Evolutionary conservation across 2,329 filamentous ascomycete species (phyloP), one percentile per base, ranked within the genome.

Genomic region (Fusarium clavum): DNA sequence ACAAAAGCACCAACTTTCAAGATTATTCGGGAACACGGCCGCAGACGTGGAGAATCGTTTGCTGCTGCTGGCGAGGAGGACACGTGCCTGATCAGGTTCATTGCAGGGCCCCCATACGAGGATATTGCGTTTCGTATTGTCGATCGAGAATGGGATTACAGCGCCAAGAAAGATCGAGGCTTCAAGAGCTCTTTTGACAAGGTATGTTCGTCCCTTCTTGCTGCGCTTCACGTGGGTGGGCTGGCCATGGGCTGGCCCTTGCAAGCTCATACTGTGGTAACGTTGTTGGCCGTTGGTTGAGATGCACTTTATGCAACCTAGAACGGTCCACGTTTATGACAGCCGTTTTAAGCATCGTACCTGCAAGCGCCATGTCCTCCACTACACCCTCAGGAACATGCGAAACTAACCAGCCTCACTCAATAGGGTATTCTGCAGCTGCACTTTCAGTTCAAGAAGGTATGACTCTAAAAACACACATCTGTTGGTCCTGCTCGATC

Each of bases 381-480:
- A 30, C 57, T 60, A 55, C 29, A 70, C 43, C 20, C 45, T 41
- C 45, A 68, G 49, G 60, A 67, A 60, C 44, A 29, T 41, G 49
- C 49, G 16, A 29, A 65, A 56, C 69, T 75, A 67, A 75, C 57
- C 29, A 73, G 61, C 63, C 64, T 70, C 52, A 52, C 49, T 72
- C 62, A 64, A 71, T 77, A 97, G 93, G 95, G 95, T 56, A 97
- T 98, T 75, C 84, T 99, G 61, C 94, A 98, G 82, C 87, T 99
- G 62, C 95, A 98, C 79, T 99, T 99, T 80, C 94, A 98, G 80
- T 98, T 98, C 86, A 99, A 98, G 81, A 97, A 97, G 89, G 94
- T 97, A 81, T 77, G 81, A 73, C 58, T 59, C 55, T 44, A 41
- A 64, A 64, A 57, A 53, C 30, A 52, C 24, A 32, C 41, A 22